Evolutionary conservation across 805 yeast species (phyloP).

Genomic region (Ogataea dorogensis): DNA sequence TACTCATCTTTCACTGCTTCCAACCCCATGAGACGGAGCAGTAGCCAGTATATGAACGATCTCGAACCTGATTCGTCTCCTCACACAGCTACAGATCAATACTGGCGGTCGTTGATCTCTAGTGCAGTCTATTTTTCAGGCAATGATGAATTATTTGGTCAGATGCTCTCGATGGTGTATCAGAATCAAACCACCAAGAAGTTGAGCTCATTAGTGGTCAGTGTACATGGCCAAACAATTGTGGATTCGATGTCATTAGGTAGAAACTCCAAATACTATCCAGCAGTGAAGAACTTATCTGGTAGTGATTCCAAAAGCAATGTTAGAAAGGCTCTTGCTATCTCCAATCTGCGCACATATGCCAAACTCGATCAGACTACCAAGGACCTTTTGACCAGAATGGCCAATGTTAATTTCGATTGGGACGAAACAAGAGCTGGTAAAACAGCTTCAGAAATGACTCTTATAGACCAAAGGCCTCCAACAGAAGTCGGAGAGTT

Average conservation of each 20-base stretch:
- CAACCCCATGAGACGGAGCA: conserved; percentile 21
- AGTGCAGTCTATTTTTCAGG: conserved; percentile 55
- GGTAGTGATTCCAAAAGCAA: conserved; percentile 49
- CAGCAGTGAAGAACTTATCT: conserved; percentile 70
- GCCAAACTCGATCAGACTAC: conserved; percentile 47
- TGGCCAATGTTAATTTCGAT: conserved; percentile 32
- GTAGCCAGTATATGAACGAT: conserved; percentile 21
- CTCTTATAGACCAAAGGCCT: conserved; percentile 46
- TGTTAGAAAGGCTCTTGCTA: conserved; percentile 74
- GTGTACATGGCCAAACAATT: conserved; percentile 65
- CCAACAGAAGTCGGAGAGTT: conserved; percentile 59
- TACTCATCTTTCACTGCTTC: conserved; percentile 20
- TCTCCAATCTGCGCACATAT: conserved; percentile 65
- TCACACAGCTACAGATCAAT: conserved; percentile 23
- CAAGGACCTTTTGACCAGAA: conserved; percentile 16
- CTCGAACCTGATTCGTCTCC: conserved; percentile 10
- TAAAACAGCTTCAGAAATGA: conserved; percentile 64
- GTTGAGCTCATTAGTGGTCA: conserved; percentile 54
- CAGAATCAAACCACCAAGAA: conserved; percentile 44
- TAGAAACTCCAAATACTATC: conserved; percentile 65
- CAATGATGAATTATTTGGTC: conserved; percentile 45
- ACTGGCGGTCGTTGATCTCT: conserved; percentile 45
- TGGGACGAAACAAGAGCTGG: conserved; percentile 90
- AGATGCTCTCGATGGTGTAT: conserved; percentile 49
- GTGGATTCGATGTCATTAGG: conserved; percentile 58